Evolutionary conservation across 352 stramenopile species (phyloP).

Genomic region (Phytophthora syringae): DNA sequence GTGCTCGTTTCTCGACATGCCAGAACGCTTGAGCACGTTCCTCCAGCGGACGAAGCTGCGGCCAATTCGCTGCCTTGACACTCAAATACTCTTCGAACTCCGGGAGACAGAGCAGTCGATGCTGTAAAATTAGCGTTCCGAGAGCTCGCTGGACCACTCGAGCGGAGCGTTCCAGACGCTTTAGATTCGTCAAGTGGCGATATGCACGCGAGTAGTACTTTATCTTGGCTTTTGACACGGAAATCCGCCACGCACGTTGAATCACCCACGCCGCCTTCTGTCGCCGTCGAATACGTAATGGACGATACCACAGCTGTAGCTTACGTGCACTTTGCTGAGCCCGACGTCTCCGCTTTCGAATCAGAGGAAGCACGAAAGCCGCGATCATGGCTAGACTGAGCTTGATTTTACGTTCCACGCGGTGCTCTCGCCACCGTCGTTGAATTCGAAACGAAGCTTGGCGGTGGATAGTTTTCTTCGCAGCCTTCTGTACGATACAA

Average conservation of each 20-base stretch:
- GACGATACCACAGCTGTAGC: conserved; percentile 48
- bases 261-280: conserved; percentile 28
- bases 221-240: conserved; percentile 45
- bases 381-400: conserved; percentile 23
- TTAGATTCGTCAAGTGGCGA: conserved; percentile 36
- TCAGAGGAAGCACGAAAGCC: conserved; percentile 26
- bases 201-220: conserved; percentile 32
- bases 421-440: conserved; percentile 31
- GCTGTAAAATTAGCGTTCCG: conserved; percentile 30
- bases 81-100: conserved; percentile 41
- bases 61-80: conserved; percentile 27
- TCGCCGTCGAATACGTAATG: conserved; percentile 3
- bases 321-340: background rate
- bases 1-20: conserved; percentile 19
- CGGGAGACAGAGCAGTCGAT: conserved; percentile 29
- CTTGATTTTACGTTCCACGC: conserved; percentile 5
- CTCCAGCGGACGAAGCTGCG: conserved; percentile 8
- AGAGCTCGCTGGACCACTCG: conserved; percentile 58
- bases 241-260: conserved; percentile 56
- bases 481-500: conserved; percentile 25
- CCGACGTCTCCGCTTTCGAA: conserved; percentile 21
- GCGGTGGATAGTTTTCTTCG: conserved; percentile 15
- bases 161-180: conserved; percentile 41
- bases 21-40: conserved; percentile 30
- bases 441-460: conserved; percentile 49